These are phyloP conservation scores for Talaromyces ruber DNA, from an alignment of 495 filamentous ascomycete species.

Conservation along the genomic window DNA sequence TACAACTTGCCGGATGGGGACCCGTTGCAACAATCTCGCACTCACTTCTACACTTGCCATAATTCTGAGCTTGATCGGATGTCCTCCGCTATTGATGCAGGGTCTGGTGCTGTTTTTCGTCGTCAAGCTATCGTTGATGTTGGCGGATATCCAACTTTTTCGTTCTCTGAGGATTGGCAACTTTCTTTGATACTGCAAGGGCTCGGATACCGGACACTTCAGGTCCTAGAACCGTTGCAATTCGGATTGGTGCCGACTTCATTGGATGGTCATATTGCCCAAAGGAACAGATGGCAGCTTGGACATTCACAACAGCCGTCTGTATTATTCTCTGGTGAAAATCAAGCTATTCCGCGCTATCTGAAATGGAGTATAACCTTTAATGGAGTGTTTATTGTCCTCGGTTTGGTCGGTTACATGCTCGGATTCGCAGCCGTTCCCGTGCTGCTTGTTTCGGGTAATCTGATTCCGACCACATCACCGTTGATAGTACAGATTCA, in stretches of 20 bases:
- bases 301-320: conserved; percentile 27
- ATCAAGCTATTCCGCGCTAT: conserved; percentile 8
- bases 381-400: conserved; percentile 18
- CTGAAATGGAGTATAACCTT: conserved; percentile 19
- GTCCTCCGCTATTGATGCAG: conserved; percentile 23
- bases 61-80: conserved; percentile 21
- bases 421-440: conserved; percentile 18
- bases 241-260: conserved; percentile 43
- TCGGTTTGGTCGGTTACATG: conserved; percentile 11
- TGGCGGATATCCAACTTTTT: conserved; percentile 40
- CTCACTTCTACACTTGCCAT: conserved; percentile 32
- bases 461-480: conserved; percentile 11
- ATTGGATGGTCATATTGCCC: conserved; percentile 38
- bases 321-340: conserved; percentile 10
- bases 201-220: conserved; percentile 32
- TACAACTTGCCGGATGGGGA: conserved; percentile 43
- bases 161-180: conserved; percentile 42
- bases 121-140: conserved; percentile 33
- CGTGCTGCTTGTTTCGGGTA: conserved; percentile 11
- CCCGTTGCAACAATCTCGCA: conserved; percentile 36
- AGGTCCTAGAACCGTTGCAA: conserved; percentile 41
- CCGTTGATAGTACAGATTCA: conserved; percentile 9
- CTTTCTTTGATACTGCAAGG: conserved; percentile 37
- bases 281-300: conserved; percentile 38
- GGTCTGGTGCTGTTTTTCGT: conserved; percentile 42